Base-by-base conservation (phyloP, 768 basidiomycete genomes). In the Mycena amicta region DNA sequence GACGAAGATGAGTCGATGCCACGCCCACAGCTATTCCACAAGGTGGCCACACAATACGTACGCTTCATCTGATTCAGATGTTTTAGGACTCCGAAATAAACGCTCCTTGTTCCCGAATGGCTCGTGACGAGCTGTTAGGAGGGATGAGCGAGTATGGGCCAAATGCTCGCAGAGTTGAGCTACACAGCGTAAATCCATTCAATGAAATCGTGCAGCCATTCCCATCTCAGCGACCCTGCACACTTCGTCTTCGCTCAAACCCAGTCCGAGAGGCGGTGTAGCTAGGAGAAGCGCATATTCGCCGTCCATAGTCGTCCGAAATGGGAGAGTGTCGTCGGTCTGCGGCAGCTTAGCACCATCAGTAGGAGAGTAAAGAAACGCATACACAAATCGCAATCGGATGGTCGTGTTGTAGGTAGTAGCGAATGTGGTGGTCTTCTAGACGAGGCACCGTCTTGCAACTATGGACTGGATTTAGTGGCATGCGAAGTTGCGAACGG, bases 271-370 rank as follows among this genome's bases (percentile, higher is more conserved):
- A 0, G 85, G 85, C n/a, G 75, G 72, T 23, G 69, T 63, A 2
- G 86, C 86, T 29, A 87, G 68, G 40, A 87, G 78, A 11, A 87
- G 71, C 2, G 85, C 85, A 63, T 87, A 87, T 62, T 87, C 86
- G 1, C 74, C 84, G 2, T 80, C 66, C 2, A 87, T 72, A 4
- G 81, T 80, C 23, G 79, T 87, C 18, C 79, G 79, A 70, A 87
- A 87, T 1, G 80, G 78, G 13, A 87, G 78, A 3, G 76, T 80
- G 64, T 87, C 85, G 66, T 87, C 85, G 30, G 86, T 87, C 85
- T 86, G 60, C 29, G 23, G 31, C 31, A 11, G 25, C 20, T 28
- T 43, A n/a, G n/a, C n/a, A n/a, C n/a, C n/a, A n/a, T n/a, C n/a
- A n/a, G n/a, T n/a, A n/a, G n/a, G n/a, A n/a, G n/a, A n/a, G n/a